Evolutionary conservation across 2,329 filamentous ascomycete species (phyloP), one percentile per base, ranked within the genome.

Genomic region (Gaeumannomyces sp.): DNA sequence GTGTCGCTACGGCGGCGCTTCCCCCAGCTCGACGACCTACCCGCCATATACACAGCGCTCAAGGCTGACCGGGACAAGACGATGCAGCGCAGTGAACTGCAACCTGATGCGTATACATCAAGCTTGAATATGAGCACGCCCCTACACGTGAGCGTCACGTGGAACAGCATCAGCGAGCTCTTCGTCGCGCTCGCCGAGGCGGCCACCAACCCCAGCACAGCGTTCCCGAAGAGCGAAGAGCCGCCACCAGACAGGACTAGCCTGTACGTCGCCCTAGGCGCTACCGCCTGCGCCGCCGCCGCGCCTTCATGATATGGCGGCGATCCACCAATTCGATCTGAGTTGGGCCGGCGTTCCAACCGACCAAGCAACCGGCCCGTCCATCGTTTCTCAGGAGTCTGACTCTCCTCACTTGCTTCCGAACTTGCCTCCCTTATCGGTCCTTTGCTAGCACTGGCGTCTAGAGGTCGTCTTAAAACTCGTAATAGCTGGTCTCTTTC

Each of bases 21-120:
- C 70, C 88, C 92, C 0, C 89, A 95, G 64, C 84, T 99, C 2
- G 91, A 96, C 73, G 88, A 92, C n/a, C 80, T 99, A 33, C 95
- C 95, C 0, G 89, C 92, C 11, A 89, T 99, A 10, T 99, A 96
- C 74, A 92, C 92, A 1, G 95, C 94, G 0, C 81, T 98, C 66
- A 99, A 99, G 77, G 95, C 95, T 3, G 95, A 99, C 76, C 87
- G 90, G 70, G 95, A 99, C 76, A 96, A 97, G 76, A 96, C 94
- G 4, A 97, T 93, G n/a, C 95, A 99, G 77, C 86, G 95, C 66
- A 90, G 91, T 66, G 92, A 97, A 75, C 80, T 89, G 68, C 94
- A 97, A 76, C 95, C 95, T 1, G 95, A 99, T 73, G 89, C 93
- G 68, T 97, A 97, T 77, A 96, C 93, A 0, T 87, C 89, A 62